phyloP scores from a whole-genome alignment of 768 basidiomycete genomes.

The Leccinum barrowsii region DNA sequence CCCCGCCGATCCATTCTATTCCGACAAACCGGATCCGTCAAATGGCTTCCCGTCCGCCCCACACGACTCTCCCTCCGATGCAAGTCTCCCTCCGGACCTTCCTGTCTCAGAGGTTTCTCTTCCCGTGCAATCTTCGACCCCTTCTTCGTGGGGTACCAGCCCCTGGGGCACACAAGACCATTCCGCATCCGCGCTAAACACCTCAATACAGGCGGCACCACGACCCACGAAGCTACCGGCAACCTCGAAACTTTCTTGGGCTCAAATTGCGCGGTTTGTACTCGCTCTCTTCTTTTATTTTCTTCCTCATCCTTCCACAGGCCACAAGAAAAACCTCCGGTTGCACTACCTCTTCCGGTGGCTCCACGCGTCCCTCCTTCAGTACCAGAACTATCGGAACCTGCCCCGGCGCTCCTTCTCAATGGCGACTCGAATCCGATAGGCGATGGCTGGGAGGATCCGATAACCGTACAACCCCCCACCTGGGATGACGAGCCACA shows the following conservation, averaged over 20 bases:
- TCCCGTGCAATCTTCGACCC: constrained; percentile 23
- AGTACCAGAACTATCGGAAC: constrained; percentile 21
- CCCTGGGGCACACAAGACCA: constrained; percentile 35
- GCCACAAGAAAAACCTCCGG: constrained; percentile 61
- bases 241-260: constrained; percentile 81
- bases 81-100: constrained; percentile 12
- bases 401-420: constrained; percentile 28
- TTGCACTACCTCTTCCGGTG: constrained; percentile 35
- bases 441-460: constrained; percentile 62
- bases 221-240: constrained; percentile 56
- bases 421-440: constrained; percentile 35
- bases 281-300: neutral
- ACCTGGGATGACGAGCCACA: constrained; percentile 71
- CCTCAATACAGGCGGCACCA: constrained; percentile 19
- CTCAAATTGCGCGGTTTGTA: constrained; percentile 66
- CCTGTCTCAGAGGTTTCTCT: constrained; percentile 8
- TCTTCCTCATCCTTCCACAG: constrained; percentile 33
- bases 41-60: constrained; percentile 10
- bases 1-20: constrained; percentile 7
- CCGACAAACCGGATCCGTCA: constrained; percentile 15
- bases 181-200: constrained; percentile 22
- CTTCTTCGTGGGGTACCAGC: constrained; percentile 35
- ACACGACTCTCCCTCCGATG: constrained; percentile 17
- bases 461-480: constrained; percentile 63
- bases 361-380: constrained; percentile 17